Percentiles rank a stretch among this genome's conserved stretches.
Evolutionary conservation across 177 flowering plant species (phyloP).

Genomic region (Vitis hybrid): DNA sequence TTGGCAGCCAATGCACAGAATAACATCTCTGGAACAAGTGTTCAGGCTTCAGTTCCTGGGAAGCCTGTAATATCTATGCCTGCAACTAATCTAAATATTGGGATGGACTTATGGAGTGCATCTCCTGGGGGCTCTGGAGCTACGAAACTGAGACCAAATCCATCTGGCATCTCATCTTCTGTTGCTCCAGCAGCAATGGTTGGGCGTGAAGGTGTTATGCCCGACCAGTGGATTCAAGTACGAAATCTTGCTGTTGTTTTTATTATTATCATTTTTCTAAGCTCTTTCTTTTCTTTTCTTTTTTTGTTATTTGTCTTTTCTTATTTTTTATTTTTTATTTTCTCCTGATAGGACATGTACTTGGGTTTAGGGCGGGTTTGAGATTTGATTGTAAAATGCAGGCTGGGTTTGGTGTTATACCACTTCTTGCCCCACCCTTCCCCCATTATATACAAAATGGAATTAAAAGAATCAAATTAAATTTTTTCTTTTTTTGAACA

Average conservation of each 20-base stretch:
- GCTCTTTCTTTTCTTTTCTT: constrained; percentile 5
- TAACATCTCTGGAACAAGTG: constrained; percentile 25
- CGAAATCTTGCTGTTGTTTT: constrained; percentile 6
- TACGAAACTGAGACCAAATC: constrained; percentile 53
- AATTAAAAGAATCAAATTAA: too few relatives aligned
- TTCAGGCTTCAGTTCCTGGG: constrained; percentile 56
- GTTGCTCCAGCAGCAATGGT: constrained; percentile 32
- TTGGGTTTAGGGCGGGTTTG: too few relatives aligned
- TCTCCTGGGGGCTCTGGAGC: constrained; percentile 56
- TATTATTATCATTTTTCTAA: neutral
- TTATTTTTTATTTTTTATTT: too few relatives aligned
- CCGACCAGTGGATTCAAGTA: constrained; percentile 74
- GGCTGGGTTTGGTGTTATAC: too few relatives aligned
- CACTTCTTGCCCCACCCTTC: too few relatives aligned
- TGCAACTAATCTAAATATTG: constrained; percentile 78
- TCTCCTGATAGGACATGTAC: too few relatives aligned
- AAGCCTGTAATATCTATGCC: constrained; percentile 61
- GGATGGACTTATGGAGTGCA: constrained; percentile 88
- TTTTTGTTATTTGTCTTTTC: neutral
- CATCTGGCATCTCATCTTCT: constrained; percentile 41
- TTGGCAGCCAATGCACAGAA: constrained; percentile 67
- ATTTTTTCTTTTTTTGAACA: too few relatives aligned
- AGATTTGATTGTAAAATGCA: too few relatives aligned
- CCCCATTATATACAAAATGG: too few relatives aligned
- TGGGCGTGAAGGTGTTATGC: constrained; percentile 43